Percentiles rank a stretch among this genome's conserved stretches.
These are phyloP conservation scores for Neopestalotiopsis rosae DNA, from an alignment of 2,329 filamentous ascomycete genomes.

Conservation along the genomic window DNA sequence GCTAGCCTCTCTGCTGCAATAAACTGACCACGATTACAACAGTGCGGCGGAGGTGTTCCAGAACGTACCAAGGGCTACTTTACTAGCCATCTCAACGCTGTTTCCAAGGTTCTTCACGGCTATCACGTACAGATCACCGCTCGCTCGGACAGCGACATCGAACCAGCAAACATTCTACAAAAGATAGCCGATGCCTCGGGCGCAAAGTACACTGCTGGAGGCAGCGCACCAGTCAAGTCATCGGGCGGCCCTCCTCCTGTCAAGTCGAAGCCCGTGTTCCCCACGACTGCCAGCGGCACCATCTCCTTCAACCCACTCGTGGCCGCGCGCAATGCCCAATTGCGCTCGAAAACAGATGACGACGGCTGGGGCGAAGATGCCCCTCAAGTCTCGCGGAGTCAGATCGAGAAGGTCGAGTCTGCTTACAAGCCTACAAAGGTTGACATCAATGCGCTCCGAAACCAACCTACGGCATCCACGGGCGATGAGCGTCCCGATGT, in stretches of 20 bases:
- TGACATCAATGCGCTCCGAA: constrained; percentile 84
- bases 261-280: constrained; percentile 90
- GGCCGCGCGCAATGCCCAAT: constrained; percentile 66
- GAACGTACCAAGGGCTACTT: constrained; percentile 99
- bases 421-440: constrained; percentile 97
- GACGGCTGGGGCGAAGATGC: constrained; percentile 97
- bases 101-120: constrained; percentile 91
- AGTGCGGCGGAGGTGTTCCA: constrained; percentile 96
- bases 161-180: constrained; percentile 84
- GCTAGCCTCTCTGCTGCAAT: neutral
- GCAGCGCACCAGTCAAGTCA: constrained; percentile 55
- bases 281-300: constrained; percentile 67
- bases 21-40: constrained; percentile 4
- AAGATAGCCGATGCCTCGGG: constrained; percentile 96
- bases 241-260: constrained; percentile 70
- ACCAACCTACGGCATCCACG: constrained; percentile 70
- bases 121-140: constrained; percentile 98
- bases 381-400: constrained; percentile 83
- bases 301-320: constrained; percentile 70
- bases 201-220: constrained; percentile 84
- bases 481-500: constrained; percentile 65
- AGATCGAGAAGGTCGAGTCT: constrained; percentile 89
- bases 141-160: constrained; percentile 87
- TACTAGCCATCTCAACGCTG: constrained; percentile 87
- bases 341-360: constrained; percentile 63